These are phyloP conservation scores for Stachybotrys chartarum DNA, from an alignment of 2,329 filamentous ascomycete species.

Conservation along the genomic window DNA sequence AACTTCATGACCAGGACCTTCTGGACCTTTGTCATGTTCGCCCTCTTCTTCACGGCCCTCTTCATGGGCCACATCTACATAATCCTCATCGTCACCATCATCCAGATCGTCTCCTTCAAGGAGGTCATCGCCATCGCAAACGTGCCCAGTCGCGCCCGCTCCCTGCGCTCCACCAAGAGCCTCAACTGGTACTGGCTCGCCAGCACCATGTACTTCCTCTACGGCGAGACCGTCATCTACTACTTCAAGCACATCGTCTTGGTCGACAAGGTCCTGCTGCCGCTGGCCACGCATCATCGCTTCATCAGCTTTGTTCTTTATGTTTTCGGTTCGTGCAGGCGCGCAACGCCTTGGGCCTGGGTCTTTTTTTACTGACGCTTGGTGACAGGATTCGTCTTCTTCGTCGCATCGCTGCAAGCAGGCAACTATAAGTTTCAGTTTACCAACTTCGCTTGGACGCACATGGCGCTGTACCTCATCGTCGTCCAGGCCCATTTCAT, in stretches of 20 bases:
- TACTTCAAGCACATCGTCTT: conserved; percentile 99
- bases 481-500: conserved; percentile 98
- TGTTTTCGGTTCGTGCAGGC: conserved; percentile 69
- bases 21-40: conserved; percentile 98
- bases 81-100: conserved; percentile 81
- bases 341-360: neutral
- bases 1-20: conserved; percentile 95
- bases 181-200: conserved; percentile 99
- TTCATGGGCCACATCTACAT: conserved; percentile 98
- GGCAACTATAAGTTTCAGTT: conserved; percentile 98
- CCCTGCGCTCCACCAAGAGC: conserved; percentile 88
- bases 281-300: conserved; percentile 91
- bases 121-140: conserved; percentile 98
- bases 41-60: conserved; percentile 80
- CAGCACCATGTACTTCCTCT: conserved; percentile 99
- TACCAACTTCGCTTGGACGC: conserved; percentile 98
- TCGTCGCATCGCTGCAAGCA: conserved; percentile 88
- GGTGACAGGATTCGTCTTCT: conserved; percentile 83
- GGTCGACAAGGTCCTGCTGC: conserved; percentile 86
- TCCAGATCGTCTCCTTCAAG: conserved; percentile 98
- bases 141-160: conserved; percentile 83
- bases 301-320: conserved; percentile 99
- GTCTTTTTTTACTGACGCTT: conserved; percentile 8
- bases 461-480: conserved; percentile 97
- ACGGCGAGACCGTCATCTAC: conserved; percentile 98